These are phyloP conservation scores for Trypanosoma conorhini DNA, from an alignment of 208 protist genomes.

Conservation along the genomic window DNA sequence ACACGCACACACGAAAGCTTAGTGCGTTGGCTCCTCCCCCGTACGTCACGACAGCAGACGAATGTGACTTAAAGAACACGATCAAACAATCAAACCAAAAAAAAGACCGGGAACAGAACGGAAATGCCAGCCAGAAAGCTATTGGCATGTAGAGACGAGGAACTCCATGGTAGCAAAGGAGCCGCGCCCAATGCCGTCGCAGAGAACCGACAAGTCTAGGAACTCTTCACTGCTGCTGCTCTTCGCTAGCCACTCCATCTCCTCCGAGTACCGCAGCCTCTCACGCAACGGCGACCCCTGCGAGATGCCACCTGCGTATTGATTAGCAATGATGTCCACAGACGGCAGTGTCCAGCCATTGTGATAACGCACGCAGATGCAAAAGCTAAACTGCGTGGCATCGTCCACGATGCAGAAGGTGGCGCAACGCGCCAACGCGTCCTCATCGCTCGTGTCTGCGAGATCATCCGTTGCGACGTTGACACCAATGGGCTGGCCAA, in stretches of 20 bases:
- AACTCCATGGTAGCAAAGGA: constrained; percentile 31
- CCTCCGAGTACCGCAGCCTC: constrained; percentile 37
- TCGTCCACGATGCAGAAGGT: constrained; percentile 45
- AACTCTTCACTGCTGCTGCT: constrained; percentile 25
- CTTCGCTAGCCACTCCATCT: constrained; percentile 1
- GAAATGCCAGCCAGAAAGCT: background rate
- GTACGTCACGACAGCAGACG: background rate
- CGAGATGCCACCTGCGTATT: constrained; percentile 24
- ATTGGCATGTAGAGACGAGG: constrained; percentile 31
- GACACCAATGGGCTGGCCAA: constrained; percentile 43
- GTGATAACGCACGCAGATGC: constrained; percentile 47
- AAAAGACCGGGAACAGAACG: background rate
- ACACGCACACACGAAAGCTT: background rate
- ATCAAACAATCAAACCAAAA: background rate
- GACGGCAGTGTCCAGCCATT: constrained; percentile 38
- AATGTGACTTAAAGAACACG: background rate
- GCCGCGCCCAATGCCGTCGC: constrained; percentile 22
- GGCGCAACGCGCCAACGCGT: constrained; percentile 26
- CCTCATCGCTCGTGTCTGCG: background rate
- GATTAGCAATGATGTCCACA: constrained; percentile 41
- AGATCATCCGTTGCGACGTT: constrained; percentile 21
- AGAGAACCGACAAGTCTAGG: constrained; percentile 14
- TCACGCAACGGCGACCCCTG: constrained; percentile 21
- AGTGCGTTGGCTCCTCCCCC: background rate
- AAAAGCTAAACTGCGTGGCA: constrained; percentile 38